These are phyloP conservation scores for Athelia psychrophila DNA, from an alignment of 1,284 basidiomycete genomes.

Conservation along the genomic window DNA sequence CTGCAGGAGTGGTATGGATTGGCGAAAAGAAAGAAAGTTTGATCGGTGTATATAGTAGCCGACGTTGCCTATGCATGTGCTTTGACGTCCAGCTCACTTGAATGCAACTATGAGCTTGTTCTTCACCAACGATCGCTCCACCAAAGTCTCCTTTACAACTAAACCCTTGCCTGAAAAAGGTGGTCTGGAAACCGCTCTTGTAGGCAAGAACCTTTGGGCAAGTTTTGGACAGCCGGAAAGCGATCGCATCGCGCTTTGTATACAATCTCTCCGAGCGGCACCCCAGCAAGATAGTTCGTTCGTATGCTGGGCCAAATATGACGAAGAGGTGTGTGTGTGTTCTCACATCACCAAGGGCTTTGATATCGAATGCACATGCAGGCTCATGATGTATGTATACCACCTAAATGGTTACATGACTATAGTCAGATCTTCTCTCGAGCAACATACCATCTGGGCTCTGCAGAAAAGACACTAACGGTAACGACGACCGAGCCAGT, in stretches of 20 bases:
- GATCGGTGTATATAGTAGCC: no score
- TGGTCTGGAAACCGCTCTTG: constrained; percentile 17
- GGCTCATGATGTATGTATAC: constrained; percentile 22
- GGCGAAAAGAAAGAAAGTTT: neutral
- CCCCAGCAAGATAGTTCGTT: constrained; percentile 9
- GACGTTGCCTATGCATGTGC: no score
- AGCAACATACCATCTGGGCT: constrained; percentile 2
- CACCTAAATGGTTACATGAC: constrained; percentile 8
- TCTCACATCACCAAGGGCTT: neutral
- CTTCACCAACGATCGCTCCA: constrained; percentile 18
- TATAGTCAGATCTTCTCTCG: constrained; percentile 24
- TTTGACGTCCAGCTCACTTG: no score
- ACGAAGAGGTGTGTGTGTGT: constrained; percentile 16
- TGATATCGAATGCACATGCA: constrained; percentile 10
- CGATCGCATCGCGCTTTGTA: neutral
- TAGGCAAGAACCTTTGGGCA: constrained; percentile 31
- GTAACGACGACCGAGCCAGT: constrained; percentile 18
- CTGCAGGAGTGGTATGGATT: neutral
- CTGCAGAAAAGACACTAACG: constrained; percentile 7
- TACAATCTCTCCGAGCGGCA: neutral
- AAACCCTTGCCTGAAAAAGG: constrained; percentile 3
- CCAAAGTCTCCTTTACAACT: constrained; percentile 20
- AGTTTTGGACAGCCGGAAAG: constrained; percentile 15
- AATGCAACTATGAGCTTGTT: constrained; percentile 26
- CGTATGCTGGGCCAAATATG: constrained; percentile 29